Percentiles rank a stretch among this genome's conserved stretches.
Conservation (phyloP, 2,329 filamentous ascomycete genomes). For the Fusarium xyrophilum region DNA sequence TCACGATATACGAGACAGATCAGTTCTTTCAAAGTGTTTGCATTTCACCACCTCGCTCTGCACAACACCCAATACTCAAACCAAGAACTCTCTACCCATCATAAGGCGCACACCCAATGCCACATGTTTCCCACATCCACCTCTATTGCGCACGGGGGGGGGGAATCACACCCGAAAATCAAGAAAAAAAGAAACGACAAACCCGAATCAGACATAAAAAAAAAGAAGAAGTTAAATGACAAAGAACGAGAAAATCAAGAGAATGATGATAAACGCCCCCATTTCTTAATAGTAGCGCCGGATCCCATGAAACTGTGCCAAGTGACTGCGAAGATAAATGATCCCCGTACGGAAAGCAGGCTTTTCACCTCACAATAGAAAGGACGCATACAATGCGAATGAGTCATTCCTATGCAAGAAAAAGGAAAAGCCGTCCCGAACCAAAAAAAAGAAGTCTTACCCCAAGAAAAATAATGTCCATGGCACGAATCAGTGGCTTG, state of each 20-base stretch:
- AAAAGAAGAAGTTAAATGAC: constrained; percentile 15
- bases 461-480: constrained; percentile 32
- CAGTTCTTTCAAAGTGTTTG: constrained; percentile 38
- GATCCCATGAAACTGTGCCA: constrained; percentile 36
- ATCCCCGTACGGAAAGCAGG: constrained; percentile 17
- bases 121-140: constrained; percentile 9
- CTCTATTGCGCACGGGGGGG: constrained; percentile 16
- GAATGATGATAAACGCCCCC: constrained; percentile 30
- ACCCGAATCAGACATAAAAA: constrained; percentile 11
- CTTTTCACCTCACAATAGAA: background rate
- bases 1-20: background rate
- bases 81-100: constrained; percentile 32
- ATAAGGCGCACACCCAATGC: constrained; percentile 29
- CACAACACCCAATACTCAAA: constrained; percentile 29
- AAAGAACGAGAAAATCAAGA: constrained; percentile 13
- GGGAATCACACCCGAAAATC: constrained; percentile 5
- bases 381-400: background rate
- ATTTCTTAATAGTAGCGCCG: constrained; percentile 42
- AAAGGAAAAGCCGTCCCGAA: constrained; percentile 4
- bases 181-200: constrained; percentile 17
- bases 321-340: constrained; percentile 22
- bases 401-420: constrained; percentile 14
- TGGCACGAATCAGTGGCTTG: constrained; percentile 24
- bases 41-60: constrained; percentile 36
- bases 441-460: constrained; percentile 18